Conservation (phyloP, 2,329 filamentous ascomycete genomes). For the Phialophora chinensis region DNA sequence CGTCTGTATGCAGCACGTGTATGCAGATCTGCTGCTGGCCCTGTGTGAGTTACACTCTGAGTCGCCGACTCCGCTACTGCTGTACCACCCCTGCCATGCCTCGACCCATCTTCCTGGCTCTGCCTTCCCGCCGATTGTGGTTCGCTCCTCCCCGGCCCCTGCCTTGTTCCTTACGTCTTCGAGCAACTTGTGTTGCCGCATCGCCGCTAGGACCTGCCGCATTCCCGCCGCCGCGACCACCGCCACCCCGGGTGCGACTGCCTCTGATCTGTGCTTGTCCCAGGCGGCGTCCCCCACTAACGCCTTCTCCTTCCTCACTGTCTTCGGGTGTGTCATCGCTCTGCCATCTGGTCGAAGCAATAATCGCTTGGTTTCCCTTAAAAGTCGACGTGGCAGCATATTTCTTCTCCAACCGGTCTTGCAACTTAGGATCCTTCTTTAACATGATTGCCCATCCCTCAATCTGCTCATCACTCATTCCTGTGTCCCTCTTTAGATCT, state of each 20-base stretch:
- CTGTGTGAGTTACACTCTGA: neutral
- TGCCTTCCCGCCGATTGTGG: conserved; percentile 38
- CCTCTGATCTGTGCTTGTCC: conserved; percentile 26
- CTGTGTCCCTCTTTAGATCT: conserved; percentile 74
- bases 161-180: conserved; percentile 39
- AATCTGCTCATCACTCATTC: conserved; percentile 90
- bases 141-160: conserved; percentile 38
- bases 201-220: conserved; percentile 36
- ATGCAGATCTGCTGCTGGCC: neutral
- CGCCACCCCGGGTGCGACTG: conserved; percentile 28
- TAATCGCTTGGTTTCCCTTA: conserved; percentile 33
- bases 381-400: conserved; percentile 45
- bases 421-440: conserved; percentile 70
- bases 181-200: conserved; percentile 36
- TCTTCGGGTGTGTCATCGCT: conserved; percentile 31
- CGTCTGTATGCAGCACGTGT: neutral
- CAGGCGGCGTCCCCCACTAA: conserved; percentile 24
- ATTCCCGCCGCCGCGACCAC: conserved; percentile 27
- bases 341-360: conserved; percentile 37
- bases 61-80: neutral
- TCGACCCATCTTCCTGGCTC: conserved; percentile 40
- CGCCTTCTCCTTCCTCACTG: conserved; percentile 31
- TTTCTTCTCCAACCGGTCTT: conserved; percentile 72
- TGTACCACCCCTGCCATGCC: conserved; percentile 32
- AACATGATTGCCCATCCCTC: conserved; percentile 96